A percentile compares a stretch with the other conserved stretches of the same genome.
Conservation (phyloP, 2,329 filamentous ascomycete genomes). For the Neonectria magnoliae region DNA sequence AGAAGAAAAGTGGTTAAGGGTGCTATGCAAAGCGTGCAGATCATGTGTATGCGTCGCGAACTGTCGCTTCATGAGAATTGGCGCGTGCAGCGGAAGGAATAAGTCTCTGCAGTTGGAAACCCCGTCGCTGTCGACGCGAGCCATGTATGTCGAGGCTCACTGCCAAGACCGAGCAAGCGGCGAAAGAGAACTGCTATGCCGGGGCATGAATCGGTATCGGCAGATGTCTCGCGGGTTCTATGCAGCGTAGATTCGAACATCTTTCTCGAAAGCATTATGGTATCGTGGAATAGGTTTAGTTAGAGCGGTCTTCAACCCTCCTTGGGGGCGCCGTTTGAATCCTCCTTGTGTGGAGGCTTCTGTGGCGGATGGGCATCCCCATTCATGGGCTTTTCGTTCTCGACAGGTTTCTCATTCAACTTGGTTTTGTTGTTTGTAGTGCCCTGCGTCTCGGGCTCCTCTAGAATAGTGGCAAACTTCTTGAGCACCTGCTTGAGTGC, state of each 20-base stretch:
- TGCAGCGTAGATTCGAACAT: neutral
- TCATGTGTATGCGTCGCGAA: slow-evolving; percentile 1
- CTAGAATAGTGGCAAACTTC: slow-evolving; percentile 83
- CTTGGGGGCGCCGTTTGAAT: slow-evolving; percentile 23
- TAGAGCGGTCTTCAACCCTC: slow-evolving; percentile 26
- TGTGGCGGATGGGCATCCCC: slow-evolving; percentile 21
- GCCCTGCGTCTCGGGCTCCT: slow-evolving; percentile 61
- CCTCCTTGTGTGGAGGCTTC: neutral
- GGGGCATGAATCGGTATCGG: too few species aligned
- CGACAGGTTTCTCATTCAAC: slow-evolving; percentile 27
- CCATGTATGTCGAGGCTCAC: neutral
- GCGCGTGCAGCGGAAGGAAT: neutral
- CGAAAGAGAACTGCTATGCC: neutral
- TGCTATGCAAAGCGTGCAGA: neutral
- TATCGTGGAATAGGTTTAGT: neutral
- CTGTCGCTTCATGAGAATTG: neutral
- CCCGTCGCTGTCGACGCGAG: neutral
- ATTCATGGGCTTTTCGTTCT: slow-evolving; percentile 32
- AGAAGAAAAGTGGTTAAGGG: neutral
- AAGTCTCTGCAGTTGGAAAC: neutral
- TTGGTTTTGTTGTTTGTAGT: neutral
- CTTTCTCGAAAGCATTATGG: neutral
- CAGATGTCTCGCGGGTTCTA: neutral
- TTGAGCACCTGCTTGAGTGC: slow-evolving; percentile 87
- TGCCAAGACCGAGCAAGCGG: neutral